Evolutionary conservation across 257 asterid species (phyloP).

Genomic region (Fraxinus americana): DNA sequence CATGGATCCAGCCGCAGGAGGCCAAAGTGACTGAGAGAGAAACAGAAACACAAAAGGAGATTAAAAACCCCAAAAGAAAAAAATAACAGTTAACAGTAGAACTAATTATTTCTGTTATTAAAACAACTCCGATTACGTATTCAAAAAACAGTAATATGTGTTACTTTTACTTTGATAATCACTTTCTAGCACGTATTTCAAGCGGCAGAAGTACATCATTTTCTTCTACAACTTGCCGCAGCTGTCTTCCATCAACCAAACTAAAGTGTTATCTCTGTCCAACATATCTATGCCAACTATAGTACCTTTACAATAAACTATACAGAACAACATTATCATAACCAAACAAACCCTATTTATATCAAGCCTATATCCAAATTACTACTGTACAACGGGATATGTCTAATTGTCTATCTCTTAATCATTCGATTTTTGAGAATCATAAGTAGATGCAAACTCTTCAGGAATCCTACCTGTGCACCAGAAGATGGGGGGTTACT

Average conservation of each 20-base stretch:
- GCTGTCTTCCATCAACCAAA: background rate
- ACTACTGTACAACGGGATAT: background rate
- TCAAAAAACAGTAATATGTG: background rate
- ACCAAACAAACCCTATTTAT: background rate
- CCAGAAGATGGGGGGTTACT: conserved; percentile 74
- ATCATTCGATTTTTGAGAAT: background rate
- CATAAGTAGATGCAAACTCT: background rate
- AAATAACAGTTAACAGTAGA: background rate
- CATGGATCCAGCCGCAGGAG: conserved; percentile 73
- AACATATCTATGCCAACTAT: background rate
- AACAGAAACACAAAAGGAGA: conserved; percentile 19
- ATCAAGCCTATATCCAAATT: background rate
- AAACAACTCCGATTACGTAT: conserved; percentile 11
- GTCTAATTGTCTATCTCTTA: too few relatives aligned
- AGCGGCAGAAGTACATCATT: background rate
- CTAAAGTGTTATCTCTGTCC: background rate
- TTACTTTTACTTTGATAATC: background rate
- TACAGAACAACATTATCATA: background rate
- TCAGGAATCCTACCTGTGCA: conserved; percentile 56
- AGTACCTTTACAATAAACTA: background rate
- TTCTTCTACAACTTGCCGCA: background rate
- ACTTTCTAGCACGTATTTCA: conserved; percentile 7
- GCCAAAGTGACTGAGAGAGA: conserved; percentile 55
- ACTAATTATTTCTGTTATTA: background rate
- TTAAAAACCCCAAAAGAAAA: conserved; percentile 9